Base-by-base conservation (phyloP, 2,329 filamentous ascomycete genomes). In the Fusarium kyushuense region DNA sequence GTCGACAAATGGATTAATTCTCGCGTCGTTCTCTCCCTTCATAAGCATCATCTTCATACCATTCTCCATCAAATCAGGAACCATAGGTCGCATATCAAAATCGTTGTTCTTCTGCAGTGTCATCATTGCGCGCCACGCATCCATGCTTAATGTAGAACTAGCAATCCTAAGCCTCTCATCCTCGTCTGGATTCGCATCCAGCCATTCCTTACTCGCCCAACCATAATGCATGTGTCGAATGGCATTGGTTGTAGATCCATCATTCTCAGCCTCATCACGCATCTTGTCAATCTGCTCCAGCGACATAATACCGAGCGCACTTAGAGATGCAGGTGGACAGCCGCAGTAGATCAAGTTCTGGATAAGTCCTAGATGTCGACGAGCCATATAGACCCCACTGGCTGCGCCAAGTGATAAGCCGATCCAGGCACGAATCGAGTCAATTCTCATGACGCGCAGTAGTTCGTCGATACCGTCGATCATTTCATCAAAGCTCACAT, bases 141-240 rank as follows among this genome's bases (percentile, higher is more conserved):
- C 38, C 1, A 61, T 14, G 8, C 32, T 61, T 4, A 61, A 14
- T 3, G 58, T 33, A 3, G 58, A 61, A 1, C 58, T 60, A 2
- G 55, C 55, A 29, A 23, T 0, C 7, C 14, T 29, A 5, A 61
- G 45, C 3, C 58, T 29, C 5, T 32, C 43, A n/a, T 60, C 43
- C 6, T 60, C 30, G 10, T 54, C 27, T 0, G 43, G 58, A 0
- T 61, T 40, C 1, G 23, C 6, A 1, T 60, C 27, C 0, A 61
- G 55, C 58, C 55, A 61, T 7, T 54, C 43, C n/a, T 53, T 60
- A 4, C 55, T 61, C 25, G 58, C 58, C 43, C 58, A 60, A 7
- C 55, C 55, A 2, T 60, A 53, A 27, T 61, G 43, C 43, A 61
- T 60, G 5, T 60, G 58, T 0, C 58, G 55, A 6, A 60, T 60